Evolutionary conservation across 805 yeast genomes (phyloP).

Genomic region (Saccharomycopsis vini): DNA sequence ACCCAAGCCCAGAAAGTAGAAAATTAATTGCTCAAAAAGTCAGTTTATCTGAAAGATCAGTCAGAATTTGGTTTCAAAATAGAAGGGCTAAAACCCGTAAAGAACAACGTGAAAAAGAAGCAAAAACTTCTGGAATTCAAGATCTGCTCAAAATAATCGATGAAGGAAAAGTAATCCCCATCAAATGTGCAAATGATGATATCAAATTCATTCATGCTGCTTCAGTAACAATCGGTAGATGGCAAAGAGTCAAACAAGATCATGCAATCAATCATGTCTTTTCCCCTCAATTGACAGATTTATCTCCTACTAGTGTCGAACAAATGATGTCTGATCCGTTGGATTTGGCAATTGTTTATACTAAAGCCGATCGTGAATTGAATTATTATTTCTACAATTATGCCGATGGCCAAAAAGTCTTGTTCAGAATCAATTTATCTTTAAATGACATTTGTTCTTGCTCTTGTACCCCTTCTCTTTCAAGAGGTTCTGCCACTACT

Average conservation of each 20-base stretch:
- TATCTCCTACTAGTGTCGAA: constrained; percentile 60
- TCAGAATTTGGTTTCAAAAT: constrained; percentile 90
- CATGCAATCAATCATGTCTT: constrained; percentile 31
- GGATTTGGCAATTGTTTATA: constrained; percentile 61
- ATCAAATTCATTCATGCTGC: constrained; percentile 61
- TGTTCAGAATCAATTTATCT: constrained; percentile 68
- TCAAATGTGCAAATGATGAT: constrained; percentile 52
- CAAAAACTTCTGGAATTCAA: background rate
- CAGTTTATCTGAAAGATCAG: constrained; percentile 80
- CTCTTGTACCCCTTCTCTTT: constrained; percentile 31
- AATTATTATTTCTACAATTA: constrained; percentile 74
- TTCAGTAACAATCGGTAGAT: constrained; percentile 64
- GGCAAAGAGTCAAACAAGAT: constrained; percentile 74
- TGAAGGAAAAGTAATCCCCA: constrained; percentile 33
- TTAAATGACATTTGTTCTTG: constrained; percentile 50
- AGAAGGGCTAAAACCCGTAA: constrained; percentile 72
- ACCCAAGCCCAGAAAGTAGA: constrained; percentile 66
- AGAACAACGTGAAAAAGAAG: constrained; percentile 39
- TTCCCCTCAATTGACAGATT: constrained; percentile 43
- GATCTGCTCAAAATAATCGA: background rate
- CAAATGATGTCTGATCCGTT: constrained; percentile 54
- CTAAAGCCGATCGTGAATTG: constrained; percentile 61
- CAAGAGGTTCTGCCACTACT: constrained; percentile 4
- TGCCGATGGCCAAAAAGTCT: constrained; percentile 54
- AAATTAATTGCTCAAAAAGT: constrained; percentile 62